Base-by-base conservation (phyloP, 139 green algal species). In the Micromonas commoda region DNA sequence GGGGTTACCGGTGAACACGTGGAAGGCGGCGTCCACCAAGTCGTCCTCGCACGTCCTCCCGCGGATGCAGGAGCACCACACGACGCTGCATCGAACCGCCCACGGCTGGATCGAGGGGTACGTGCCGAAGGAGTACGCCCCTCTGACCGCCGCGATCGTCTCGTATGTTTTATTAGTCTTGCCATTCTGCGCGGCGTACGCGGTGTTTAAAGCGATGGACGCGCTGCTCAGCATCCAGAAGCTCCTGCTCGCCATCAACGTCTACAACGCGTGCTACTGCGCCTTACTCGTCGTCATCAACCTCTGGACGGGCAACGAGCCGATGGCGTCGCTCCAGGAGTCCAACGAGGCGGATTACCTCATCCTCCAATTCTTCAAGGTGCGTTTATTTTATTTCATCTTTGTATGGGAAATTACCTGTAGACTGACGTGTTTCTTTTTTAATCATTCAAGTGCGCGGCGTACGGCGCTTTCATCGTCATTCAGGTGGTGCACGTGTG, bases 261-360 rank as follows among this genome's bases (percentile, higher is more conserved):
- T 34, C 2, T 70, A 70, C 63, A 70, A 70, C 63, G 63, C 63
- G 21, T 37, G 16, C 16, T 70, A 70, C 31, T 70, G 63, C 63
- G 28, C 31, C 21, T 39, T 28, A 24, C 31, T 70, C 28, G 28
- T 32, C n/a, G 24, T 70, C 63, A 28, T 70, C 21, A 70, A 70
- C 63, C n/a, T 34, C 2, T 13, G 31, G n/a, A 70, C 63, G 1
- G 63, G 63, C 20, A 70, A 70, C 63, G 63, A 70, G 6, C 63
- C 63, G 6, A 70, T 70, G 63, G 20, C 63, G 63, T 39, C 28
- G 28, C 34, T 70, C 20, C 63, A 70, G 31, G 63, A 24, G 63
- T 70, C 63, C 63, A 70, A 70, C 63, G 63, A 70, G 31, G 63
- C 63, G 2, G 63, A 70, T 70, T 70, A 70, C 63, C 31, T 70